phyloP scores from a whole-genome alignment of 129 eudicot species.

The Lactuca sativa region DNA sequence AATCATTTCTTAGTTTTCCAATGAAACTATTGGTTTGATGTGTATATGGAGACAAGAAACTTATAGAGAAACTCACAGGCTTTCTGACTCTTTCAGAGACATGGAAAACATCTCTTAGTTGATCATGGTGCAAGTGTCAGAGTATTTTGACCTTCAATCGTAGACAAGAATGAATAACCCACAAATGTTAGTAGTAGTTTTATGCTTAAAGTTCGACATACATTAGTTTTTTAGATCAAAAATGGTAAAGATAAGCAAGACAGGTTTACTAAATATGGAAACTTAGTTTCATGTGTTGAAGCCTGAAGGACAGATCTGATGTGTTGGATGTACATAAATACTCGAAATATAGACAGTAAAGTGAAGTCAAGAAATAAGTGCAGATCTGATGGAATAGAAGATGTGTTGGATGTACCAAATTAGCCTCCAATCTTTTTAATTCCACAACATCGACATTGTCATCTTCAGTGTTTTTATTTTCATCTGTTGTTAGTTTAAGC shows the following conservation, averaged over 20 bases:
- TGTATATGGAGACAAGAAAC: neutral
- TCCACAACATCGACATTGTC: conserved; percentile 42
- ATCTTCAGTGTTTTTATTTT: neutral
- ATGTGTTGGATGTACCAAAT: no score
- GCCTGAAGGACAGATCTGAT: no score
- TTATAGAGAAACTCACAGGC: conserved; percentile 77
- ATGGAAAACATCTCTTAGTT: conserved; percentile 85
- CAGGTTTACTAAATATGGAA: no score
- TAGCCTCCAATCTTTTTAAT: conserved; percentile 37
- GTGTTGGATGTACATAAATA: no score
- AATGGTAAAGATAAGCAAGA: no score
- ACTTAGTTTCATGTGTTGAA: no score
- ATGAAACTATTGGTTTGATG: conserved; percentile 1
- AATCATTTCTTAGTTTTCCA: neutral
- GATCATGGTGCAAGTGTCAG: conserved; percentile 96
- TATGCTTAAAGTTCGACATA: no score
- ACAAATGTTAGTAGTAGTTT: no score
- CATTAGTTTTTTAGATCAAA: no score
- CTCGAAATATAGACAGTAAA: no score
- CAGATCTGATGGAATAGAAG: no score
- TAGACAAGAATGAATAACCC: conserved; percentile 16
- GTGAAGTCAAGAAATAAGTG: no score
- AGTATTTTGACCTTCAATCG: conserved; percentile 72
- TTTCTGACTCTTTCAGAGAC: conserved; percentile 85
- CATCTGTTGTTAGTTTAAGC: conserved; percentile 22